Percentiles rank a stretch among this genome's conserved stretches.
These are phyloP conservation scores for Anthracocystis walkeri DNA, from an alignment of 1,284 basidiomycete genomes.

Conservation along the genomic window DNA sequence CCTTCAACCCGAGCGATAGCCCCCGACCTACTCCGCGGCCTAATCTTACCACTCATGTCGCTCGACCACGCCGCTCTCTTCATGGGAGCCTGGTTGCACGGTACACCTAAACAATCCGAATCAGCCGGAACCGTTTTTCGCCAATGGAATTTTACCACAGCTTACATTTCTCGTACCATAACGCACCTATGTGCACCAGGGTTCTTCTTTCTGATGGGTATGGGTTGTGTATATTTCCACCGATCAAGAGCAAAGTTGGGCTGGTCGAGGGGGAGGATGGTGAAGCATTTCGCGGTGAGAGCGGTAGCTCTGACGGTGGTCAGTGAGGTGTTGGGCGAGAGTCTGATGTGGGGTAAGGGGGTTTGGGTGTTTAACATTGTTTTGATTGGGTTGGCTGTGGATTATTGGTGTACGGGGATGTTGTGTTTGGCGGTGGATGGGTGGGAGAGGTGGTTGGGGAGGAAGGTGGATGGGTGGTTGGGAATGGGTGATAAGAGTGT, in stretches of 20 bases:
- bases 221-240: constrained; percentile 56
- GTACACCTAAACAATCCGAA: constrained; percentile 44
- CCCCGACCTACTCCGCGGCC: constrained; percentile 56
- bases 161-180: constrained; percentile 35
- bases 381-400: constrained; percentile 49
- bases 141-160: constrained; percentile 32
- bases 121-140: constrained; percentile 27
- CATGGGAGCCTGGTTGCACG: constrained; percentile 53
- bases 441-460: constrained; percentile 21
- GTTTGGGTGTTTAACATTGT: constrained; percentile 50
- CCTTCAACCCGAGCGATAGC: constrained; percentile 42
- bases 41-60: constrained; percentile 56
- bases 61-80: constrained; percentile 53
- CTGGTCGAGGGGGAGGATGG: constrained; percentile 25
- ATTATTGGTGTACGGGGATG: constrained; percentile 50
- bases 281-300: constrained; percentile 34
- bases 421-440: constrained; percentile 30
- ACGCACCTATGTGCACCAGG: constrained; percentile 59
- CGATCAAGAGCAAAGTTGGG: constrained; percentile 29
- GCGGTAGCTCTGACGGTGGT: constrained; percentile 43
- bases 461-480: constrained; percentile 11
- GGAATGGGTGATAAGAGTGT: neutral
- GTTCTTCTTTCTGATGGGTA: constrained; percentile 56
- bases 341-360: constrained; percentile 17
- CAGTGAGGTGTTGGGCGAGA: constrained; percentile 34